Evolutionary conservation across 177 flowering plant genomes (phyloP).

Genomic region (Tripterygium wilfordii): DNA sequence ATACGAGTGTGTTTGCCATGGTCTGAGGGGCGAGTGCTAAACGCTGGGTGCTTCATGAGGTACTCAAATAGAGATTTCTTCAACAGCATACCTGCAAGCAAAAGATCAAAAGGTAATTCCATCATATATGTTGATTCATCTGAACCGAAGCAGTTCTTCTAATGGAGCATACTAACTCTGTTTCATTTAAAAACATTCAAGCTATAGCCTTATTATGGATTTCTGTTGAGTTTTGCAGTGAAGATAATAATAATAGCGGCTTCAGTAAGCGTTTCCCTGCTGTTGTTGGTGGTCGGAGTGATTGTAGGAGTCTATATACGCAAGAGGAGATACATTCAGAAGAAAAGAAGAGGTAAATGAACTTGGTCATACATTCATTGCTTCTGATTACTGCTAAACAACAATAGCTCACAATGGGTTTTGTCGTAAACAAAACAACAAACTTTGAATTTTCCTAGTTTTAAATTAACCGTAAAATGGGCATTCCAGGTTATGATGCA

Average conservation of each 20-base stretch:
- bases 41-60: constrained; percentile 84
- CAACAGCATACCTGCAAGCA: constrained; percentile 26
- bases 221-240: constrained; percentile 37
- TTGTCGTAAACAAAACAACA: too few relatives aligned
- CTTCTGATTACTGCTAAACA: too few relatives aligned
- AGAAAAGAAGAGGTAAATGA: constrained; percentile 59
- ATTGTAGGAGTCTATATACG: constrained; percentile 40
- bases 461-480: too few relatives aligned
- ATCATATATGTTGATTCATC: too few relatives aligned
- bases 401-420: not conserved
- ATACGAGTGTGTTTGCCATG: constrained; percentile 59
- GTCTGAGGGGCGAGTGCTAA: constrained; percentile 70
- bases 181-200: not conserved
- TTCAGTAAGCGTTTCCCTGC: constrained; percentile 41
- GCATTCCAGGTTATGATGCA: constrained; percentile 41
- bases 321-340: constrained; percentile 44
- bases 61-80: constrained; percentile 72
- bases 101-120: constrained; percentile 43
- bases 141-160: too few relatives aligned
- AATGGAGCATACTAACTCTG: not conserved
- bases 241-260: constrained; percentile 40
- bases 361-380: too few relatives aligned
- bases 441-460: too few relatives aligned
- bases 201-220: constrained; percentile 2
- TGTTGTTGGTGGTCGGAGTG: constrained; percentile 34